Evolutionary conservation across 306 rosid species (phyloP).

Genomic region (Amphicarpaea edgeworthii): DNA sequence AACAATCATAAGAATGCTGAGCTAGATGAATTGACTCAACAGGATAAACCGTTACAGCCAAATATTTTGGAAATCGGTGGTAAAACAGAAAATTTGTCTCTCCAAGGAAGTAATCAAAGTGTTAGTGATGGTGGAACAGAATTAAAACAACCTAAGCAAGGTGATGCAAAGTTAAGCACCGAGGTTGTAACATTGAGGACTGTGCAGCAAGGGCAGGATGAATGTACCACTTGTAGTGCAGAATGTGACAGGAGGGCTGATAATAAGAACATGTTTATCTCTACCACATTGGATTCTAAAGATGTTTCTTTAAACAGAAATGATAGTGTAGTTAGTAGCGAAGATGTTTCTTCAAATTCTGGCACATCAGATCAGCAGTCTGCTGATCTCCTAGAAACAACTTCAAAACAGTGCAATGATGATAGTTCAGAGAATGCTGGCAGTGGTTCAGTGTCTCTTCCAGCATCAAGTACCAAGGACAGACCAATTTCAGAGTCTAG

Average conservation of each 20-base stretch:
- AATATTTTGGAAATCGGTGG: slow-evolving; percentile 37
- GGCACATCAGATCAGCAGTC: slow-evolving; percentile 51
- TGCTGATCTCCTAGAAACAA: slow-evolving; percentile 48
- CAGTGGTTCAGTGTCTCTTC: slow-evolving; percentile 47
- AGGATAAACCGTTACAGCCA: slow-evolving; percentile 43
- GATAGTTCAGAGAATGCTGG: slow-evolving; percentile 56
- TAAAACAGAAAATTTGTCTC: slow-evolving; percentile 42
- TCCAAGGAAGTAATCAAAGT: slow-evolving; percentile 44
- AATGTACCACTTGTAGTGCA: slow-evolving; percentile 46
- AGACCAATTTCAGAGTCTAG: slow-evolving; percentile 58
- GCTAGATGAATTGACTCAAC: slow-evolving; percentile 41
- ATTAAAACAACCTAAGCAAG: slow-evolving; percentile 43
- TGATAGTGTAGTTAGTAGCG: slow-evolving; percentile 46
- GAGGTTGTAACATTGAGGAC: slow-evolving; percentile 42
- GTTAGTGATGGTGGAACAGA: slow-evolving; percentile 27
- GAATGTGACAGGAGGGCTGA: slow-evolving; percentile 45
- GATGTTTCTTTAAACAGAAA: slow-evolving; percentile 48
- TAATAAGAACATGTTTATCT: slow-evolving; percentile 38
- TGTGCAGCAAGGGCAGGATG: slow-evolving; percentile 48
- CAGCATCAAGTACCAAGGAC: slow-evolving; percentile 54
- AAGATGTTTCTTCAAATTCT: slow-evolving; percentile 42
- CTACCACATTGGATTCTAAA: slow-evolving; percentile 44
- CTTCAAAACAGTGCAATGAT: slow-evolving; percentile 51
- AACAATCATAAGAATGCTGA: slow-evolving; percentile 29
- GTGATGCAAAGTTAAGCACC: slow-evolving; percentile 40